Conservation (phyloP, 306 rosid genomes). For the Castanea mollissima region DNA sequence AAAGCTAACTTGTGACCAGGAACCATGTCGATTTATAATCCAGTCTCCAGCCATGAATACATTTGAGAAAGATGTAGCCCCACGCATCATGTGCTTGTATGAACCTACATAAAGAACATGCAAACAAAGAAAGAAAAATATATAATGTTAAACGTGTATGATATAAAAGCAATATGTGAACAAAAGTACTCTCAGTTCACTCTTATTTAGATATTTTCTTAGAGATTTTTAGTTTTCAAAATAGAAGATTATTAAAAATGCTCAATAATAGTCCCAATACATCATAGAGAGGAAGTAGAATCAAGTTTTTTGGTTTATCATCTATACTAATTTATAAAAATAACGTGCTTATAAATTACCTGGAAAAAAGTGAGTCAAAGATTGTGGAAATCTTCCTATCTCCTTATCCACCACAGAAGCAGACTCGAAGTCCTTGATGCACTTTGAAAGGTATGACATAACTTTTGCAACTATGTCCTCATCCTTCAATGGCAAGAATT, state of each 20-base stretch:
- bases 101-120: conserved; percentile 34
- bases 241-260: neutral
- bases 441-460: conserved; percentile 48
- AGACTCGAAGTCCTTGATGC: conserved; percentile 37
- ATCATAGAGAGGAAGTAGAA: neutral
- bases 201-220: neutral
- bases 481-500: conserved; percentile 43
- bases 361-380: conserved; percentile 52
- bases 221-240: neutral
- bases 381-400: conserved; percentile 47
- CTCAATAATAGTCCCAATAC: neutral
- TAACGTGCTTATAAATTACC: conserved; percentile 23
- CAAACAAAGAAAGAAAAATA: neutral
- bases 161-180: neutral
- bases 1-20: conserved; percentile 54
- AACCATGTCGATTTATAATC: conserved; percentile 59
- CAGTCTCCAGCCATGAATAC: conserved; percentile 68
- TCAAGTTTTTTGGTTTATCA: neutral
- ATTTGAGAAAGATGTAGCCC: conserved; percentile 50
- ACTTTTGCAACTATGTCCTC: conserved; percentile 36
- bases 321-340: neutral
- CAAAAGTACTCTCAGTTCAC: neutral
- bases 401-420: conserved; percentile 34
- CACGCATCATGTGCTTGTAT: conserved; percentile 44
- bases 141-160: neutral